A percentile compares a stretch with the other conserved stretches of the same genome.
Conservation (phyloP, 208 protist genomes). For the Acanthamoeba divionensis region DNA sequence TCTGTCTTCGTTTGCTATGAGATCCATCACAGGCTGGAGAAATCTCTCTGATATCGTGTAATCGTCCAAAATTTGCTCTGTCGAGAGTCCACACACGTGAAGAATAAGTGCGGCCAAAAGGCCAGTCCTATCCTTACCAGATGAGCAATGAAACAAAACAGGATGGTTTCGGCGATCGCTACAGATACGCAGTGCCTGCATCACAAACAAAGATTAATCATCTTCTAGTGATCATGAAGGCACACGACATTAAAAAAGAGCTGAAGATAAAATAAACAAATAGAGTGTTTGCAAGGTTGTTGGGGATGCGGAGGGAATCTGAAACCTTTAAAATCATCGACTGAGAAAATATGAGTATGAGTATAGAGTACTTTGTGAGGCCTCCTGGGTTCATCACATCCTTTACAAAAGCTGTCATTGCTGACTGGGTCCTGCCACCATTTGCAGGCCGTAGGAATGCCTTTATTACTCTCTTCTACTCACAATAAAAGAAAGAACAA, state of each 20-base stretch:
- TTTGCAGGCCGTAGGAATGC: too few relatives aligned
- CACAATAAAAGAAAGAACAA: too few relatives aligned
- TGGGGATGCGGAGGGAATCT: too few relatives aligned
- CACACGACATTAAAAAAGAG: too few relatives aligned
- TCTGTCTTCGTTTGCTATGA: neutral
- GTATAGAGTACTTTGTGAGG: neutral
- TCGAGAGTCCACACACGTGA: neutral
- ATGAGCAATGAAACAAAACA: conserved; percentile 18
- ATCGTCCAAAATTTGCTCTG: neutral
- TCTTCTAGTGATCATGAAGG: too few relatives aligned
- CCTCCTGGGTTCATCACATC: conserved; percentile 2
- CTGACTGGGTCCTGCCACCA: neutral
- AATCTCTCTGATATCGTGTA: neutral
- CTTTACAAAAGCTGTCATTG: conserved; percentile 4
- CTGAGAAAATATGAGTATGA: conserved; percentile 4
- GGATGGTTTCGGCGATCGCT: conserved; percentile 6
- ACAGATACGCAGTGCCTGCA: neutral
- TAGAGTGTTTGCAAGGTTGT: too few relatives aligned
- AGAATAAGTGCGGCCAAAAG: conserved; percentile 7
- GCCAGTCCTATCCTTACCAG: conserved; percentile 28
- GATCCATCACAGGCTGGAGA: neutral
- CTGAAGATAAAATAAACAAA: too few relatives aligned
- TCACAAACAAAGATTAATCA: too few relatives aligned
- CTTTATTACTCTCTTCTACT: too few relatives aligned
- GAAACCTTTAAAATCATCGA: neutral